These are phyloP conservation scores for Meripilus lineatus DNA, from an alignment of 1,284 basidiomycete species.

Conservation along the genomic window DNA sequence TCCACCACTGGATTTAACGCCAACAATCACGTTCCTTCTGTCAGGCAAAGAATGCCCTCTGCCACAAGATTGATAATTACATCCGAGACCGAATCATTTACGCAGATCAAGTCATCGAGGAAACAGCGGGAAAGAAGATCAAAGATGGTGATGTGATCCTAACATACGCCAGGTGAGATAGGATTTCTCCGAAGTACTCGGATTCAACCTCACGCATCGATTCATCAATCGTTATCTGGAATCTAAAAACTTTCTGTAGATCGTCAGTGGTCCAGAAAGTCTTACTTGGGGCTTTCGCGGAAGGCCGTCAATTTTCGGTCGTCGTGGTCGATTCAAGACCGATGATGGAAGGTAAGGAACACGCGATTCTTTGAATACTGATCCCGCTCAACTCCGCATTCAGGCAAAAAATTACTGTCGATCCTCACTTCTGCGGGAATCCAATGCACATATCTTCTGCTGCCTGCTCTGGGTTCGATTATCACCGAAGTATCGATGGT, in stretches of 20 bases:
- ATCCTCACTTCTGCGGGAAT: slow-evolving; percentile 72
- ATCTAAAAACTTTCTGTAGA: slow-evolving; percentile 36
- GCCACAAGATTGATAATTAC: slow-evolving; percentile 88
- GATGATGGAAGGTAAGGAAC: slow-evolving; percentile 75
- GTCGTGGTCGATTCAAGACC: slow-evolving; percentile 95
- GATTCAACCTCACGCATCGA: background rate
- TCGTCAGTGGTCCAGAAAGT: slow-evolving; percentile 94
- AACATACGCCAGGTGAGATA: slow-evolving; percentile 88
- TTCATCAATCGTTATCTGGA: slow-evolving; percentile 10
- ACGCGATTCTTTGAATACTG: slow-evolving; percentile 1
- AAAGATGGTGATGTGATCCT: slow-evolving; percentile 90
- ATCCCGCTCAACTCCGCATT: slow-evolving; percentile 5
- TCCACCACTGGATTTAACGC: no score
- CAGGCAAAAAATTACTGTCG: slow-evolving; percentile 78
- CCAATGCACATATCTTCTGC: slow-evolving; percentile 87
- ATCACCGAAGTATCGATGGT: slow-evolving; percentile 81
- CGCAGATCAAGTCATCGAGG: slow-evolving; percentile 91
- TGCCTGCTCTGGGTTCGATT: slow-evolving; percentile 84
- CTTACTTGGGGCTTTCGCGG: slow-evolving; percentile 72
- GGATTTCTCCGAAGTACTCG: slow-evolving; percentile 11
- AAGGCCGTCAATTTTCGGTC: slow-evolving; percentile 79
- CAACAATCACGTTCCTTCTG: slow-evolving; percentile 9
- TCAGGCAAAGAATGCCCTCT: slow-evolving; percentile 85
- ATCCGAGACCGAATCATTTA: slow-evolving; percentile 91
- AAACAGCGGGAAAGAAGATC: slow-evolving; percentile 88